Percentiles rank a stretch among this genome's conserved stretches.
Evolutionary conservation across 345 rosid genomes (phyloP).

Genomic region (Aquilaria malaccensis): DNA sequence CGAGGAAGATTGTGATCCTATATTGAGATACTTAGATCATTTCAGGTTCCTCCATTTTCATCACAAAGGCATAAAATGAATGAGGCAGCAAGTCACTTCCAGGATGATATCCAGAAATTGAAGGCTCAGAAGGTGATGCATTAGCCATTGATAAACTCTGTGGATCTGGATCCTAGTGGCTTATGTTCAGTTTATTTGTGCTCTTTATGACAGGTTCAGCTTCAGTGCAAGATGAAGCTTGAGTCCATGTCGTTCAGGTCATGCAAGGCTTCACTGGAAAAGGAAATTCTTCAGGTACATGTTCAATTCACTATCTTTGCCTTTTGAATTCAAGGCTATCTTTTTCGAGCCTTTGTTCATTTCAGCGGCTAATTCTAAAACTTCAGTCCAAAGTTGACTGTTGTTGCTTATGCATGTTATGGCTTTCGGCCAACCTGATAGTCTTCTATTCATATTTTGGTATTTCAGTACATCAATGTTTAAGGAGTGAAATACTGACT

Average conservation of each 20-base stretch:
- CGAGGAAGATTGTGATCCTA: background rate
- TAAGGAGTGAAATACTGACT: too few relatives aligned
- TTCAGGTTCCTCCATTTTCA: slow-evolving; percentile 55
- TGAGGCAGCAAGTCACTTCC: slow-evolving; percentile 33
- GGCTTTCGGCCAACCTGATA: too few relatives aligned
- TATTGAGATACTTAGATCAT: slow-evolving; percentile 10
- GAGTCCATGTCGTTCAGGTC: slow-evolving; percentile 75
- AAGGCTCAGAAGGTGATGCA: slow-evolving; percentile 71
- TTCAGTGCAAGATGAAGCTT: slow-evolving; percentile 83
- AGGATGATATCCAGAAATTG: slow-evolving; percentile 62
- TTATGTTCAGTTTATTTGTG: background rate
- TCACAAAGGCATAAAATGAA: slow-evolving; percentile 49
- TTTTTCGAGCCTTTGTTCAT: too few relatives aligned
- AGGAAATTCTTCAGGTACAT: slow-evolving; percentile 83
- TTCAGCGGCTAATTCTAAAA: too few relatives aligned
- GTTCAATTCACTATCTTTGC: background rate
- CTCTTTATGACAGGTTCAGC: slow-evolving; percentile 55
- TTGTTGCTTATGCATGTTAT: too few relatives aligned
- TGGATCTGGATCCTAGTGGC: background rate
- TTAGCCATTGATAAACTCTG: slow-evolving; percentile 9
- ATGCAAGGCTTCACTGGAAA: slow-evolving; percentile 62
- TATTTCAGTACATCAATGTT: too few relatives aligned
- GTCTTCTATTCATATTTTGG: too few relatives aligned
- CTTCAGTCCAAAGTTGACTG: too few relatives aligned
- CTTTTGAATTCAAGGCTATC: too few relatives aligned